Evolutionary conservation across 805 yeast species (phyloP).

Genomic region (Lipomyces starkeyi): DNA sequence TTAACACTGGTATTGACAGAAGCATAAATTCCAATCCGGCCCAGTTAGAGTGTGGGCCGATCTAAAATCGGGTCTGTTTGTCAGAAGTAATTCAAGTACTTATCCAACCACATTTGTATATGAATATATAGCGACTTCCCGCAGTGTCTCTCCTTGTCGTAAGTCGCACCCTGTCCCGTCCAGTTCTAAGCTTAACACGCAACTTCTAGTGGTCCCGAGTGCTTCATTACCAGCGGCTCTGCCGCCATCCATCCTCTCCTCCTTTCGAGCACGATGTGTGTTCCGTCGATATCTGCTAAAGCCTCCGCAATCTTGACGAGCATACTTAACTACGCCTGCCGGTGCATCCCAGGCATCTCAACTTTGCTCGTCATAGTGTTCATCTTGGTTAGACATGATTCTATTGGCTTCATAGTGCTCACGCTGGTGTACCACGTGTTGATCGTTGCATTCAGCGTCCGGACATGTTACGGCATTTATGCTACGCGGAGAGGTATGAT

Average conservation of each 20-base stretch:
- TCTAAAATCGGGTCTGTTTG: too few relatives aligned
- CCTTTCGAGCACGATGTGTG: slow-evolving; percentile 7
- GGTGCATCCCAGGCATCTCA: slow-evolving; percentile 26
- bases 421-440: slow-evolving; percentile 28
- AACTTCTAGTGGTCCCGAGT: not conserved
- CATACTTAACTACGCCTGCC: slow-evolving; percentile 6
- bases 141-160: too few relatives aligned
- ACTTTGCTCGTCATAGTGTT: slow-evolving; percentile 18
- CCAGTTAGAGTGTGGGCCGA: too few relatives aligned
- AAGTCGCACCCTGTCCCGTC: too few relatives aligned
- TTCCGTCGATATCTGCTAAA: slow-evolving; percentile 13
- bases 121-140: too few relatives aligned
- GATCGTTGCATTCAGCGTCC: slow-evolving; percentile 27
- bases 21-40: too few relatives aligned
- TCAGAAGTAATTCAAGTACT: too few relatives aligned
- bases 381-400: not conserved
- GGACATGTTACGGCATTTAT: slow-evolving; percentile 35
- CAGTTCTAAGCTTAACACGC: too few relatives aligned
- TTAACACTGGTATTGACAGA: too few relatives aligned
- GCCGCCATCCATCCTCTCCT: not conserved
- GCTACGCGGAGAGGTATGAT: slow-evolving; percentile 11
- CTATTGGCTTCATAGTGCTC: slow-evolving; percentile 10
- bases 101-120: too few relatives aligned
- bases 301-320: slow-evolving; percentile 3
- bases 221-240: too few relatives aligned